Conservation (phyloP, 129 eudicot genomes). For the Pseudognaphalium luteoalbum region DNA sequence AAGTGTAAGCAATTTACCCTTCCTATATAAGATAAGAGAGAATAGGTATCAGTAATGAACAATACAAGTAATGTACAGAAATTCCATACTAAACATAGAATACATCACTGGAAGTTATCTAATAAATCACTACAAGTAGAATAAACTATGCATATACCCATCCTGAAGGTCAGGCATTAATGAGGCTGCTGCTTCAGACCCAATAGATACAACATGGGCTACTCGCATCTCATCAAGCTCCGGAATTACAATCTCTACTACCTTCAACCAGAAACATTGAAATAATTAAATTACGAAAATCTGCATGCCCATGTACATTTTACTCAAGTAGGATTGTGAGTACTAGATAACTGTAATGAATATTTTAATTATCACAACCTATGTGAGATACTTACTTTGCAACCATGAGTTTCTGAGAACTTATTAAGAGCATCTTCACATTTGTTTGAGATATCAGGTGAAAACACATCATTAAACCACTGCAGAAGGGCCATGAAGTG, state of each 20-base stretch:
- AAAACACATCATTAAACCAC: conserved; percentile 97
- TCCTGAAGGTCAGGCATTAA: conserved; percentile 69
- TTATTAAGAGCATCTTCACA: conserved; percentile 71
- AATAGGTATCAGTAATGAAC: conserved; percentile 22
- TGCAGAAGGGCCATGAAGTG: conserved; percentile 35
- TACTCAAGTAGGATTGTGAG: background rate
- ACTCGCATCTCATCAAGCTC: conserved; percentile 83
- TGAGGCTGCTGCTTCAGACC: conserved; percentile 69
- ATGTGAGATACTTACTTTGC: conserved; percentile 53
- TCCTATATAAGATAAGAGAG: conserved; percentile 45
- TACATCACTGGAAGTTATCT: background rate
- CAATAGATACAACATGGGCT: conserved; percentile 89
- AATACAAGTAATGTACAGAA: background rate
- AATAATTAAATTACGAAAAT: background rate
- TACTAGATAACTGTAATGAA: background rate
- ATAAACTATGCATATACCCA: conserved; percentile 50
- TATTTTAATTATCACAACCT: background rate
- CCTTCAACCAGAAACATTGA: conserved; percentile 40
- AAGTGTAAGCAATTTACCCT: conserved; percentile 51
- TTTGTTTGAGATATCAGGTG: conserved; percentile 75
- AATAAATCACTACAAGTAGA: background rate
- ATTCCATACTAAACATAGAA: background rate
- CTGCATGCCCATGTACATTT: background rate
- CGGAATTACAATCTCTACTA: conserved; percentile 76
- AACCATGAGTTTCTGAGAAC: conserved; percentile 64